These are phyloP conservation scores for Fusarium robinianum DNA, from an alignment of 2,329 filamentous ascomycete genomes.

Conservation along the genomic window DNA sequence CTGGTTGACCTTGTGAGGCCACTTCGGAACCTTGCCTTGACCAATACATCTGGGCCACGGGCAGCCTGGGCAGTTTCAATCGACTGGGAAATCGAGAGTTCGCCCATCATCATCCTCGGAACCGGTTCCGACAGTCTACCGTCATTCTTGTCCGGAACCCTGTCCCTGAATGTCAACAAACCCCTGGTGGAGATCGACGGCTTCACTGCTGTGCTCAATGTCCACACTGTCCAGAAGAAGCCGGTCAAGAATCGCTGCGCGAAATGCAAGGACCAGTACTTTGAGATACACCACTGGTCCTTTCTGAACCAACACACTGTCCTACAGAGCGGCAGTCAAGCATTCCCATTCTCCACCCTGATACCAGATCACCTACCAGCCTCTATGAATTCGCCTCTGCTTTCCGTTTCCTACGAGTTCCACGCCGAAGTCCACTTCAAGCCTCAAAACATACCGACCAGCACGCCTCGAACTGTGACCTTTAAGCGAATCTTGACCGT, in stretches of 20 bases:
- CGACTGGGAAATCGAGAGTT: slow-evolving; percentile 73
- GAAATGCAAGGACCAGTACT: slow-evolving; percentile 71
- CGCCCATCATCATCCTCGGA: slow-evolving; percentile 80
- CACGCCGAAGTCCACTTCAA: slow-evolving; percentile 64
- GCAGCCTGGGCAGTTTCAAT: slow-evolving; percentile 48
- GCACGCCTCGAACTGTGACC: slow-evolving; percentile 53
- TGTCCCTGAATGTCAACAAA: slow-evolving; percentile 72
- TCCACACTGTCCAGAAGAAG: slow-evolving; percentile 74
- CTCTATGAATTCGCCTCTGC: slow-evolving; percentile 71
- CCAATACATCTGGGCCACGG: too few relatives aligned
- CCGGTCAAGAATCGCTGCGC: slow-evolving; percentile 77
- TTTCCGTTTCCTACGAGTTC: slow-evolving; percentile 77
- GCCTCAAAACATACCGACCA: slow-evolving; percentile 51
- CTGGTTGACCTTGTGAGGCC: too few relatives aligned
- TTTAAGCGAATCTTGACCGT: slow-evolving; percentile 71
- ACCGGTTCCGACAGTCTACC: too few relatives aligned
- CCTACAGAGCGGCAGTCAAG: slow-evolving; percentile 62
- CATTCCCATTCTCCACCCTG: slow-evolving; percentile 84
- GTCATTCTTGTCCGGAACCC: slow-evolving; percentile 80
- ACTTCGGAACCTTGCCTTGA: too few relatives aligned
- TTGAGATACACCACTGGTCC: slow-evolving; percentile 75
- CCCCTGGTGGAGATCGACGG: slow-evolving; percentile 66
- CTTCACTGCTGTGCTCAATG: slow-evolving; percentile 71
- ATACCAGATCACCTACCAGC: slow-evolving; percentile 84
- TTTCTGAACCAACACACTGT: slow-evolving; percentile 66